Percentiles rank a stretch among this genome's conserved stretches.
Evolutionary conservation across 805 yeast genomes (phyloP).

Genomic region (Hanseniaspora hatyaiensis): DNA sequence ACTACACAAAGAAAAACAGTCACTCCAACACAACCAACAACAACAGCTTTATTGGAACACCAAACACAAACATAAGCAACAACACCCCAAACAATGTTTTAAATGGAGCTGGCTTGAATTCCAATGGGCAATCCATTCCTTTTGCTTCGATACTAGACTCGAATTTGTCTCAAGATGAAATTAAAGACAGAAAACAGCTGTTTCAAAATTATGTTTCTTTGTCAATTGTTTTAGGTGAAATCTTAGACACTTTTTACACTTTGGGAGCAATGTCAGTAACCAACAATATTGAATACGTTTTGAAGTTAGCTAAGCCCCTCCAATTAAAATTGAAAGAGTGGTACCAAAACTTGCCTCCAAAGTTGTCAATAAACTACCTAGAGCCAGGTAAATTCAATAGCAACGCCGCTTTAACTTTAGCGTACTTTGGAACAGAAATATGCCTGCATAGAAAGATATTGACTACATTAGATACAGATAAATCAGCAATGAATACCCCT

Average conservation of each 20-base stretch:
- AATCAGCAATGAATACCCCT: conserved; percentile 29
- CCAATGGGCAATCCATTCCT: conserved; percentile 8
- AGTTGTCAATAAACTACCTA: conserved; percentile 49
- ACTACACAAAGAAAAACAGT: neutral
- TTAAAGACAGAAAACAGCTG: conserved; percentile 55
- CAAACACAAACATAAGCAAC: conserved; percentile 5
- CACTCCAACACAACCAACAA: neutral
- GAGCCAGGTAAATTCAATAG: conserved; percentile 55
- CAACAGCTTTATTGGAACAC: conserved; percentile 2
- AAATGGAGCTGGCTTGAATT: conserved; percentile 12
- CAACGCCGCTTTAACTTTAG: conserved; percentile 67
- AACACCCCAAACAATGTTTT: conserved; percentile 11
- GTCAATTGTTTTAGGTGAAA: conserved; percentile 58
- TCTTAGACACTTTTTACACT: conserved; percentile 60
- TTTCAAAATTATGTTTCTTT: conserved; percentile 59
- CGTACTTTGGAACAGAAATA: conserved; percentile 82
- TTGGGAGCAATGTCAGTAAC: conserved; percentile 49
- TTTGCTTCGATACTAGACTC: conserved; percentile 24
- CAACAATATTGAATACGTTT: conserved; percentile 51
- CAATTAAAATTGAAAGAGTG: conserved; percentile 60
- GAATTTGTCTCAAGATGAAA: conserved; percentile 38
- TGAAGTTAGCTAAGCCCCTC: conserved; percentile 69
- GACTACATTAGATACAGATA: conserved; percentile 35
- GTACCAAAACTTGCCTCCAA: conserved; percentile 62
- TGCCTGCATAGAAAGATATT: conserved; percentile 72